Evolutionary conservation across 257 asterid species (phyloP).

Genomic region (Solanum paucissectum): DNA sequence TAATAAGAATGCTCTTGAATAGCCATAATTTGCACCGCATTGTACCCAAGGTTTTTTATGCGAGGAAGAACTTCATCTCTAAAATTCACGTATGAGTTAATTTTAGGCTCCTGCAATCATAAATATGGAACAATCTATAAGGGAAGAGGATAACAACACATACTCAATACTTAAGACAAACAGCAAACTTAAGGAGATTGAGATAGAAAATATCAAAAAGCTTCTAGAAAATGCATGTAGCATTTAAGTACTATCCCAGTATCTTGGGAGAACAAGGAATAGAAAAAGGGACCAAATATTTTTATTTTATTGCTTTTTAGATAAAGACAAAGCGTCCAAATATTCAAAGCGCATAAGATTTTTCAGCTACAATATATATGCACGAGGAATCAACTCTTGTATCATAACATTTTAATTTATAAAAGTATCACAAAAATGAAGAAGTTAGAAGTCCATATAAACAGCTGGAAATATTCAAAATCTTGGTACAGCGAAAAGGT

Average conservation of each 20-base stretch:
- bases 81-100: slow-evolving; percentile 80
- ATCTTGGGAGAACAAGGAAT: background rate
- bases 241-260: background rate
- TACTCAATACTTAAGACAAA: background rate
- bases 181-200: background rate
- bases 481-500: background rate
- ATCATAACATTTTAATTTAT: background rate
- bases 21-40: slow-evolving; percentile 99
- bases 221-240: background rate
- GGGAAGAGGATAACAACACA: background rate
- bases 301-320: background rate
- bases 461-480: background rate
- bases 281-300: background rate
- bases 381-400: background rate
- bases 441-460: background rate
- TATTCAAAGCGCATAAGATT: background rate
- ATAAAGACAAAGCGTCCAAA: background rate
- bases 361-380: background rate
- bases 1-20: slow-evolving; percentile 99
- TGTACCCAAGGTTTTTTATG: slow-evolving; percentile 89
- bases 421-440: background rate
- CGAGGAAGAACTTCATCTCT: slow-evolving; percentile 98
- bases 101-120: slow-evolving; percentile 64
- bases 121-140: slow-evolving; percentile 1
- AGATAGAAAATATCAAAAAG: background rate